A percentile compares a stretch with the other conserved stretches of the same genome.
Evolutionary conservation across 345 rosid species (phyloP).

Genomic region (Leavenworthia alabamica): DNA sequence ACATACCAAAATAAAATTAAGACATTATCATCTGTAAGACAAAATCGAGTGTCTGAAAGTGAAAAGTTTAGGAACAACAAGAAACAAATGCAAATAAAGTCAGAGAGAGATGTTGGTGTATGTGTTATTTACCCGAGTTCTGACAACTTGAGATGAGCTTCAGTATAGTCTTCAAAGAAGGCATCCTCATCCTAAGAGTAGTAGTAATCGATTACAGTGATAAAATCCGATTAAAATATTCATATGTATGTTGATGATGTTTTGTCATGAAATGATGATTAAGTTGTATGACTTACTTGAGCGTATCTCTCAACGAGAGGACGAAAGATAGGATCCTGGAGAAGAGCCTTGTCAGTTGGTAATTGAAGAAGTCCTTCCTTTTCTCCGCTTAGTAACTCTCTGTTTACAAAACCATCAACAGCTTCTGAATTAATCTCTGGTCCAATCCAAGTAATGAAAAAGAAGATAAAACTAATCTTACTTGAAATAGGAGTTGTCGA

Average conservation of each 20-base stretch:
- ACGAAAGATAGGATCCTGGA: slow-evolving; percentile 63
- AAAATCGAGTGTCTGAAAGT: not conserved
- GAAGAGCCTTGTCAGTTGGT: slow-evolving; percentile 73
- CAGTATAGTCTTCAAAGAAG: slow-evolving; percentile 64
- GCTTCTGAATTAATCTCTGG: not conserved
- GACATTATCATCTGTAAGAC: not conserved
- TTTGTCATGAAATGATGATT: not conserved
- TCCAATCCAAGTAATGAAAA: not conserved
- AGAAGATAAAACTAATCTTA: slow-evolving; percentile 22
- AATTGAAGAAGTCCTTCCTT: slow-evolving; percentile 73
- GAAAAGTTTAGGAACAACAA: not conserved
- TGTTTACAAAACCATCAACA: slow-evolving; percentile 18
- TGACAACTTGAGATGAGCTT: slow-evolving; percentile 72
- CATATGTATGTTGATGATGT: not conserved
- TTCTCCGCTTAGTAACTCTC: slow-evolving; percentile 74
- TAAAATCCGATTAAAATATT: not conserved
- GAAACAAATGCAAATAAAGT: not conserved
- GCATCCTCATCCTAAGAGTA: slow-evolving; percentile 63
- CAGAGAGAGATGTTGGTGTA: not conserved
- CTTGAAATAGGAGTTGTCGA: slow-evolving; percentile 87
- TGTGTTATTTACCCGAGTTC: slow-evolving; percentile 58
- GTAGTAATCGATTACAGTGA: not conserved
- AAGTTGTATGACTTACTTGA: slow-evolving; percentile 36
- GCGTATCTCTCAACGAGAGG: slow-evolving; percentile 76
- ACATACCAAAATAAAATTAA: not conserved